These are phyloP conservation scores for Carallia pectinifolia DNA, from an alignment of 345 rosid species.

Conservation along the genomic window DNA sequence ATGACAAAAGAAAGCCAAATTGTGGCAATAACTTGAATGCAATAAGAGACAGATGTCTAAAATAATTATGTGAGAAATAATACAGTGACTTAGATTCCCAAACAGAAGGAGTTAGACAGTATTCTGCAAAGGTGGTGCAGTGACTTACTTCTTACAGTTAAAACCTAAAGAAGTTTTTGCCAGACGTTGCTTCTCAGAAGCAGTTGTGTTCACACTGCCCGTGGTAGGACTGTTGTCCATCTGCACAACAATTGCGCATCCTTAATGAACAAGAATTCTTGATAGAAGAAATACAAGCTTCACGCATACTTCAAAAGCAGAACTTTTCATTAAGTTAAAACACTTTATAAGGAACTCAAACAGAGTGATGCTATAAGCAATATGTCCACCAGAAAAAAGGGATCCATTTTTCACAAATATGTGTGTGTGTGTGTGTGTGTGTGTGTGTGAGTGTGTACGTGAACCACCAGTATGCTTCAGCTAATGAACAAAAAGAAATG, in stretches of 20 bases:
- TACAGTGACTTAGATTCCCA: not conserved
- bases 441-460: not conserved
- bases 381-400: not conserved
- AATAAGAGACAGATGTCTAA: not conserved
- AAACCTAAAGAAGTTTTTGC: slow-evolving; percentile 91
- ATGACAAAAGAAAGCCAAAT: too few species aligned
- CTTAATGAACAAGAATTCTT: slow-evolving; percentile 4
- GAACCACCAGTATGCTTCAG: too few species aligned
- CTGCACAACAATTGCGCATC: slow-evolving; percentile 37
- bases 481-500: too few species aligned
- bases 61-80: not conserved
- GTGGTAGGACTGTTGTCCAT: slow-evolving; percentile 98
- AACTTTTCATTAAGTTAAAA: not conserved
- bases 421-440: too few species aligned
- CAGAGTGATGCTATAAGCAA: too few species aligned
- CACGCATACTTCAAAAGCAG: not conserved
- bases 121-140: not conserved
- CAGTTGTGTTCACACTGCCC: slow-evolving; percentile 83
- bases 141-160: slow-evolving; percentile 90
- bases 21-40: not conserved
- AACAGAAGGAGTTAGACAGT: not conserved
- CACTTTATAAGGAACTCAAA: not conserved
- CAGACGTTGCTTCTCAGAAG: slow-evolving; percentile 75
- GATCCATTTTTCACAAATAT: not conserved
- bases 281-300: slow-evolving; percentile 8